Base-by-base conservation (phyloP, 2,329 filamentous ascomycete species). In the Hymenoscyphus repandus region DNA sequence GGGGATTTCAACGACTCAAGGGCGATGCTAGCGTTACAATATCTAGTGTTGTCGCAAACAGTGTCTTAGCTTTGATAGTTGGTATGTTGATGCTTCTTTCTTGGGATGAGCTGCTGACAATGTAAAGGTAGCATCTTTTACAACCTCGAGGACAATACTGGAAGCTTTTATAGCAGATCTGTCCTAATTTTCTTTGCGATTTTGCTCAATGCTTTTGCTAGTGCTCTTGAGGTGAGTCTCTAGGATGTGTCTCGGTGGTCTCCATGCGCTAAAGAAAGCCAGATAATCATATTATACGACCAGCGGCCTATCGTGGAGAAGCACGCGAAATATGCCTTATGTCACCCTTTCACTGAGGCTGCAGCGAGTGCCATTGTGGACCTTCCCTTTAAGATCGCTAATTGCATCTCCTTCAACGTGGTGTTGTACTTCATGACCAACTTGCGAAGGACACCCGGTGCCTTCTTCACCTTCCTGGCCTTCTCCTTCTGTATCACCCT, bases 301-400 rank as follows among this genome's bases (percentile, higher is more conserved):
- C 71, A 74, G 51, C 65, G 74, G 2, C 71, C 72, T 1, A 74
- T 76, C 40, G 68, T 75, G 9, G 71, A 96, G 66, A 96, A 96
- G 68, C 91, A 96, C 61, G 72, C 78, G 51, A 82, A 86, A 51
- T 96, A 95, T 66, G 90, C 90, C 13, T 75, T 96, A n/a, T 95
- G 96, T 61, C 91, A 95, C 62, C 90, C 91, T 0, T 90, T 86
- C 7, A 86, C 90, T 7, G 90, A 96, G 74, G 88, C 90, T 11
- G 77, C 91, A 41, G 82, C 90, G 0, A 93, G 88, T 10, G 92
- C 95, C 83, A 70, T 96, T 31, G 86, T 82, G 55, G 90, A 96
- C 60, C 71, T 95, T 70, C 90, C 90, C 0, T 90, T 90, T 69
- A 95, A 92, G 69, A 69, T 95, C 6, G 27, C 69, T 20, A 92